Percentiles rank a stretch among this genome's conserved stretches.
phyloP scores from a whole-genome alignment of 305 asterid genomes.

The Ajuga reptans region DNA sequence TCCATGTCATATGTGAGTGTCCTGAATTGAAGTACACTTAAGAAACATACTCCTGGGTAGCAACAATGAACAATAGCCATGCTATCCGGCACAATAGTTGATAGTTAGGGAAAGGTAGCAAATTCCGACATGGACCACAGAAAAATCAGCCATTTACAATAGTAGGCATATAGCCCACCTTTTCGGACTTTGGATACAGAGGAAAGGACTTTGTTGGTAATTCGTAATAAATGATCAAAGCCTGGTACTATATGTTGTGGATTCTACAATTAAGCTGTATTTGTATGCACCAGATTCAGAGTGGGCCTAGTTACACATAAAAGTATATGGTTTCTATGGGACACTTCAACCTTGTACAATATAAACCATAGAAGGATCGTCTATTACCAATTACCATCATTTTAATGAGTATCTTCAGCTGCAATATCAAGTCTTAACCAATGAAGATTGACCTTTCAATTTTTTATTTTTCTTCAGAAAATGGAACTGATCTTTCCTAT shows the following conservation, averaged over 20 bases:
- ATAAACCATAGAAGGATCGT: not conserved
- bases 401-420: not conserved
- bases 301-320: not conserved
- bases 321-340: not conserved
- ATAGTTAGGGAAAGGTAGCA: not conserved
- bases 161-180: not conserved
- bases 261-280: not conserved
- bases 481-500: not conserved
- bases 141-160: not conserved
- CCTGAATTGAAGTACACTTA: conserved; percentile 29
- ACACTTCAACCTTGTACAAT: not conserved
- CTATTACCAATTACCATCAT: not conserved
- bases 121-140: not conserved
- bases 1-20: conserved; percentile 71
- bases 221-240: not conserved
- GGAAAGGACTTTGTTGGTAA: not conserved
- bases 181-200: not conserved
- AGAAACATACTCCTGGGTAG: not conserved
- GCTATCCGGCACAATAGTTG: not conserved
- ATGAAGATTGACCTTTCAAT: not conserved
- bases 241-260: not conserved
- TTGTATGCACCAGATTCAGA: not conserved
- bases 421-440: not conserved
- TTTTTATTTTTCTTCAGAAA: no score
- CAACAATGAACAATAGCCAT: not conserved